A percentile compares a stretch with the other conserved stretches of the same genome.
Evolutionary conservation across 108 stramenopile genomes (phyloP).

Genomic region (Cyclotella atomus): DNA sequence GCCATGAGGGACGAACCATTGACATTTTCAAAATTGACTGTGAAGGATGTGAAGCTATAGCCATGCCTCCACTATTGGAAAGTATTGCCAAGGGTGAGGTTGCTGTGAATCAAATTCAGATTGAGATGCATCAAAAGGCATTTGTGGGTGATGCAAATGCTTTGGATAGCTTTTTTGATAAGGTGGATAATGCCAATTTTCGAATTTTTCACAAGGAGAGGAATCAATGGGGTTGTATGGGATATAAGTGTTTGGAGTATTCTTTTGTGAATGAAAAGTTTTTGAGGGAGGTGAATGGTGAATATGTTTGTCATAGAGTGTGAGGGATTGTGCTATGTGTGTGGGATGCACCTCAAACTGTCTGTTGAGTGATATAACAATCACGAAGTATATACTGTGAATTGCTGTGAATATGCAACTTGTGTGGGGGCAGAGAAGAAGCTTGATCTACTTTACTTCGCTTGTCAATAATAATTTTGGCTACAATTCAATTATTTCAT

Average conservation of each 20-base stretch:
- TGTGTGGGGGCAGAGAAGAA: no score
- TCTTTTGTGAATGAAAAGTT: constrained; percentile 29
- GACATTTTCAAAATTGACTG: constrained; percentile 50
- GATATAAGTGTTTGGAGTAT: constrained; percentile 34
- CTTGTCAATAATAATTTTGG: no score
- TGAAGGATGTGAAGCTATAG: constrained; percentile 30
- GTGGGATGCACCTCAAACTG: no score
- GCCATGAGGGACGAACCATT: constrained; percentile 37
- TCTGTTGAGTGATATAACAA: no score
- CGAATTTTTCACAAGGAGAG: constrained; percentile 47
- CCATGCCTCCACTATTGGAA: constrained; percentile 38
- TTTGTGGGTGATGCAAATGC: not conserved
- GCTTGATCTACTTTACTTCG: no score
- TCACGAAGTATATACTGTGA: no score
- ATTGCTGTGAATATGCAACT: no score
- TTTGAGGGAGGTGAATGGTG: constrained; percentile 20
- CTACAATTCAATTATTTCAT: no score
- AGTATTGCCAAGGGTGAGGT: constrained; percentile 24
- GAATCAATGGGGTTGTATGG: constrained; percentile 37
- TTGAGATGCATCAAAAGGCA: constrained; percentile 23
- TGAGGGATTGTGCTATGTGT: no score
- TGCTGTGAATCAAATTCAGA: constrained; percentile 27
- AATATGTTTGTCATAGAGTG: constrained; percentile 8
- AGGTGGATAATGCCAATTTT: constrained; percentile 35
- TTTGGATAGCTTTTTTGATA: not conserved